phyloP scores from a whole-genome alignment of 1,284 basidiomycete genomes.

The Stygiomarasmius scandens region DNA sequence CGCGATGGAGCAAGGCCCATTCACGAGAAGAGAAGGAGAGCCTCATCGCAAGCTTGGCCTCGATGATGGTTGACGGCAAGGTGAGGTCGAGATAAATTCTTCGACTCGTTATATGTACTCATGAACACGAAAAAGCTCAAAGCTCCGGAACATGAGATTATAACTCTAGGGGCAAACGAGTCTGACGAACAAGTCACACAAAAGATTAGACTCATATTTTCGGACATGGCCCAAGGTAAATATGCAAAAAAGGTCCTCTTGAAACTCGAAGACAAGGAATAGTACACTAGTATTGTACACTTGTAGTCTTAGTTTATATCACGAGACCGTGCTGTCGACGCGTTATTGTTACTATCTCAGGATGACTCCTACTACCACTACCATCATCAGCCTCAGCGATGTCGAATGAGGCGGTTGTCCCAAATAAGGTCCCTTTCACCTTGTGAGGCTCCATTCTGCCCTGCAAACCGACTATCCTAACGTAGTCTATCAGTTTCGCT shows the following conservation, averaged over 20 bases:
- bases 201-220: constrained; percentile 51
- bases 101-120: too few relatives aligned
- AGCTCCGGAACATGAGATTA: constrained; percentile 68
- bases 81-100: too few relatives aligned
- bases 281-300: too few relatives aligned
- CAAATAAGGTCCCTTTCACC: too few relatives aligned
- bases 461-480: not conserved
- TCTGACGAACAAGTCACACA: constrained; percentile 56
- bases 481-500: constrained; percentile 40
- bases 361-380: too few relatives aligned
- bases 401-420: too few relatives aligned
- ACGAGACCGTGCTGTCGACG: too few relatives aligned
- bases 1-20: constrained; percentile 65
- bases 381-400: too few relatives aligned
- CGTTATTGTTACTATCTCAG: too few relatives aligned
- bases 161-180: constrained; percentile 50
- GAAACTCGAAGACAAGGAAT: constrained; percentile 41
- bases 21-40: constrained; percentile 42
- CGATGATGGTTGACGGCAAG: constrained; percentile 56
- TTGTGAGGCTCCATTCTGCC: too few relatives aligned
- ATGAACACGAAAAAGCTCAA: constrained; percentile 55
- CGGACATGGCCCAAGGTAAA: constrained; percentile 51
- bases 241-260: constrained; percentile 76
- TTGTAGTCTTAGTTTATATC: too few relatives aligned
- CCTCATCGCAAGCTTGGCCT: constrained; percentile 55